Conservation (phyloP, 345 rosid species). For the Sapria himalayana region DNA sequence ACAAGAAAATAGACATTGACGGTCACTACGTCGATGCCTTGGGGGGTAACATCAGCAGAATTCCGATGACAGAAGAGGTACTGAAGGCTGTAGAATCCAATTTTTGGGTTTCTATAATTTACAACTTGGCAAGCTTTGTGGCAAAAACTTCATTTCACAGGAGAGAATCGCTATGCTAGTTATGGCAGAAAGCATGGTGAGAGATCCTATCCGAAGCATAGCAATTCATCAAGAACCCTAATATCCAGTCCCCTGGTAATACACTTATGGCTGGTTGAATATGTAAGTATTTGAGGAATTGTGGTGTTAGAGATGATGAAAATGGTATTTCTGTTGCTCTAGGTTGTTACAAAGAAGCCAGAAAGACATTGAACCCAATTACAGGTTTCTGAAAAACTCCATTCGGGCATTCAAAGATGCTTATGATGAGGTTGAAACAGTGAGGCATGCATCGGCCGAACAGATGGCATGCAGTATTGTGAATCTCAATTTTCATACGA, state of each 20-base stretch:
- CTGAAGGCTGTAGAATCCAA: no score
- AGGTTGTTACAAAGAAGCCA: slow-evolving; percentile 58
- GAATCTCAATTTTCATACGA: slow-evolving; percentile 23
- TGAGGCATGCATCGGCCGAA: slow-evolving; percentile 79
- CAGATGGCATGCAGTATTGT: slow-evolving; percentile 56
- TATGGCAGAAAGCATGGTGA: slow-evolving; percentile 41
- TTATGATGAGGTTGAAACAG: slow-evolving; percentile 47
- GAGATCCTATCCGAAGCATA: slow-evolving; percentile 20
- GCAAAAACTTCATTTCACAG: no score
- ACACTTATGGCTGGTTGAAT: slow-evolving; percentile 49
- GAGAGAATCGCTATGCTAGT: slow-evolving; percentile 15
- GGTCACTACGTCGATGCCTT: no score
- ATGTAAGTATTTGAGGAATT: slow-evolving; percentile 39
- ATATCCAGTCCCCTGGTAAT: no score
- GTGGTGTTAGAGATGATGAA: slow-evolving; percentile 36
- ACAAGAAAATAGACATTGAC: no score
- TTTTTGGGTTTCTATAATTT: no score
- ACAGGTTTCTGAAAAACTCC: slow-evolving; percentile 43
- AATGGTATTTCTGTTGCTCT: slow-evolving; percentile 38
- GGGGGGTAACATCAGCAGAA: no score
- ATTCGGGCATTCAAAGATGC: slow-evolving; percentile 55
- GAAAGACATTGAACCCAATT: slow-evolving; percentile 42
- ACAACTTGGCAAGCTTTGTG: no score
- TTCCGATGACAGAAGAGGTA: no score
- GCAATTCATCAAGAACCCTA: slow-evolving; percentile 10